Percentiles rank a stretch among this genome's conserved stretches.
Conservation (phyloP, 495 filamentous ascomycete species). For the Viridothelium virens region DNA sequence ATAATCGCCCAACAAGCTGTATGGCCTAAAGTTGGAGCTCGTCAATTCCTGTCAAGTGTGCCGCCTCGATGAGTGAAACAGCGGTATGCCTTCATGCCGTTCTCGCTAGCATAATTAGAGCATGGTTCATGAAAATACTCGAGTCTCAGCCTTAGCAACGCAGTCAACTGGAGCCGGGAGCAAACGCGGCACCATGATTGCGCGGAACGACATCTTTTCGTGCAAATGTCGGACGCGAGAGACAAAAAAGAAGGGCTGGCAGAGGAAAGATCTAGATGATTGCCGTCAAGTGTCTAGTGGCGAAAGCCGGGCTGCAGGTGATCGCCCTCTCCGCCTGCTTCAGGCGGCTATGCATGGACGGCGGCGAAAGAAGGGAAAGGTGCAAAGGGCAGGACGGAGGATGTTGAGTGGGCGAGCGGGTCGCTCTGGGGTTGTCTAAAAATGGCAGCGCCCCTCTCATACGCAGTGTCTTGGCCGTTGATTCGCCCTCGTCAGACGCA, state of each 20-base stretch:
- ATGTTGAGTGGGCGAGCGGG: background rate
- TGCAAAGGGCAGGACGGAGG: background rate
- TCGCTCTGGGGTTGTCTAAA: background rate
- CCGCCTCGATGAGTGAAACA: conserved; percentile 2
- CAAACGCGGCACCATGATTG: background rate
- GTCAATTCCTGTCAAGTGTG: conserved; percentile 3
- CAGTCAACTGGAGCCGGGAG: background rate
- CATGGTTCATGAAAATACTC: background rate
- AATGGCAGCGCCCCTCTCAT: background rate
- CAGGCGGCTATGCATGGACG: background rate
- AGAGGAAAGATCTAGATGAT: conserved; percentile 2
- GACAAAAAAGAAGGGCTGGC: background rate
- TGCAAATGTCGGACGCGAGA: background rate
- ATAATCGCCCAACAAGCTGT: background rate
- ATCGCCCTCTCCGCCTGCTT: background rate
- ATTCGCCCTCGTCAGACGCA: background rate
- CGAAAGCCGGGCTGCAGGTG: background rate
- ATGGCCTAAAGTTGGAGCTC: background rate
- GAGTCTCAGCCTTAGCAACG: background rate
- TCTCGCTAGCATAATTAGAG: background rate
- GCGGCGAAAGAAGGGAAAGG: too few species aligned
- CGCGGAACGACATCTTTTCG: background rate
- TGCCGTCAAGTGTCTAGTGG: background rate
- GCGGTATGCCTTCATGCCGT: conserved; percentile 6
- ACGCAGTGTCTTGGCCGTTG: background rate